phyloP scores from a whole-genome alignment of 2,329 filamentous ascomycete species.

The Calonectria honghensis region DNA sequence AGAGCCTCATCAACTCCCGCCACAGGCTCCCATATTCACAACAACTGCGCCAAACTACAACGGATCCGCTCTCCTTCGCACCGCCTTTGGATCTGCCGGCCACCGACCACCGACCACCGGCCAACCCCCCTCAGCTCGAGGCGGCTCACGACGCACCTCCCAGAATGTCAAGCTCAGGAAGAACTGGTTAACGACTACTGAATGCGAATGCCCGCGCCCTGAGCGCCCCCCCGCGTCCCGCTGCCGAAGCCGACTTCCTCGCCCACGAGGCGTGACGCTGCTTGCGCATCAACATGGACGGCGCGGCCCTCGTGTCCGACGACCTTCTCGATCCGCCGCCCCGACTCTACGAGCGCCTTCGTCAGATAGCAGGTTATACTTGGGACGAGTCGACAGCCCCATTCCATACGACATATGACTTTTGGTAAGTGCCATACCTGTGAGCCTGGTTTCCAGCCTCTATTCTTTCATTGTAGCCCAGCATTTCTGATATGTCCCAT shows the following conservation, averaged over 20 bases:
- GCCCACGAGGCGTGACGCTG: slow-evolving; percentile 50
- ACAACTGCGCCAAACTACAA: slow-evolving; percentile 21
- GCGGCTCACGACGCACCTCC: slow-evolving; percentile 45
- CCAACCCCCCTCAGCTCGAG: slow-evolving; percentile 16
- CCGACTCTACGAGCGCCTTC: slow-evolving; percentile 82
- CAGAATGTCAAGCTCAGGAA: slow-evolving; percentile 59
- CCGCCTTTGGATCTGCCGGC: slow-evolving; percentile 24
- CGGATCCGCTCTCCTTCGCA: slow-evolving; percentile 14
- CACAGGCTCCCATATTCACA: slow-evolving; percentile 8
- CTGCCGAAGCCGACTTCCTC: slow-evolving; percentile 47
- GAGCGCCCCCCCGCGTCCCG: slow-evolving; percentile 43
- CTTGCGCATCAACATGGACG: slow-evolving; percentile 69
- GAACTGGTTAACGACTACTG: slow-evolving; percentile 54
- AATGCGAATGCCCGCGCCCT: slow-evolving; percentile 53
- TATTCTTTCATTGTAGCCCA: slow-evolving; percentile 10
- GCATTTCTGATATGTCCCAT: slow-evolving; percentile 45
- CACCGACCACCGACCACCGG: slow-evolving; percentile 15
- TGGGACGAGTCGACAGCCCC: slow-evolving; percentile 81
- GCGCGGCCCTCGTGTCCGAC: slow-evolving; percentile 68
- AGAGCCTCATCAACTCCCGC: slow-evolving; percentile 35
- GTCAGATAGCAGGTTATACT: slow-evolving; percentile 83
- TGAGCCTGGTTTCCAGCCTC: background rate
- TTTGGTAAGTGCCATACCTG: slow-evolving; percentile 76
- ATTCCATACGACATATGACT: slow-evolving; percentile 85
- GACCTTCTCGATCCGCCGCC: slow-evolving; percentile 78